A percentile compares a stretch with the other conserved stretches of the same genome.
phyloP scores from a whole-genome alignment of 352 stramenopile genomes.

The Pythium periplocum region DNA sequence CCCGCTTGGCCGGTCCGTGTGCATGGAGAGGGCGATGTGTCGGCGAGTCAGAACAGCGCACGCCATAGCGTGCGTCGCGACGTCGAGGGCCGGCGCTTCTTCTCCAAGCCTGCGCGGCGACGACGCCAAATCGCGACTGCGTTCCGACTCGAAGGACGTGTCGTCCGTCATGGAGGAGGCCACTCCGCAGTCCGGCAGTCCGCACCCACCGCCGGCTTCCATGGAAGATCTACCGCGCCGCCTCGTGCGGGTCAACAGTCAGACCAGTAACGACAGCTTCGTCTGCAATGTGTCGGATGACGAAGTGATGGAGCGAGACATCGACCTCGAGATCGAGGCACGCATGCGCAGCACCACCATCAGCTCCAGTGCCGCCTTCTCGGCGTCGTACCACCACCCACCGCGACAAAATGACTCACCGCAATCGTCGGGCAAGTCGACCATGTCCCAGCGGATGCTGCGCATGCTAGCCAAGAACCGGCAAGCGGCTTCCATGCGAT shows the following conservation, averaged over 20 bases:
- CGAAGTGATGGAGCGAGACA: slow-evolving; percentile 60
- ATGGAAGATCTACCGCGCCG: not conserved
- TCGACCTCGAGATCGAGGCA: slow-evolving; percentile 62
- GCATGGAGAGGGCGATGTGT: not conserved
- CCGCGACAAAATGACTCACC: slow-evolving; percentile 2
- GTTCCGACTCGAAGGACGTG: no score
- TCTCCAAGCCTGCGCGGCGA: no score
- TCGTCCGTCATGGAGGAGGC: not conserved
- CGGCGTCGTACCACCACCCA: slow-evolving; percentile 5
- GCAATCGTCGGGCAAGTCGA: slow-evolving; percentile 14
- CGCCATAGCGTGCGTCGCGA: no score
- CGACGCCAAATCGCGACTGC: no score
- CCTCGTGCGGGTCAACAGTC: not conserved
- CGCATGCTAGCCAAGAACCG: slow-evolving; percentile 40
- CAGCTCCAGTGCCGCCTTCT: not conserved
- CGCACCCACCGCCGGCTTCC: no score
- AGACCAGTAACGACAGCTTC: slow-evolving; percentile 25
- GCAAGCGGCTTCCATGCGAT: not conserved
- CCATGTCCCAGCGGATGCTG: slow-evolving; percentile 64
- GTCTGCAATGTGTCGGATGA: slow-evolving; percentile 55
- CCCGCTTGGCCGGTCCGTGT: not conserved
- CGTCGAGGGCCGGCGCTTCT: no score
- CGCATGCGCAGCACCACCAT: not conserved
- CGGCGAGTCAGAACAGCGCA: not conserved
- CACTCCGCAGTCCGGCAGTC: no score